Evolutionary conservation across 768 basidiomycete species (phyloP).

Genomic region (Leccinum longicurvipes): DNA sequence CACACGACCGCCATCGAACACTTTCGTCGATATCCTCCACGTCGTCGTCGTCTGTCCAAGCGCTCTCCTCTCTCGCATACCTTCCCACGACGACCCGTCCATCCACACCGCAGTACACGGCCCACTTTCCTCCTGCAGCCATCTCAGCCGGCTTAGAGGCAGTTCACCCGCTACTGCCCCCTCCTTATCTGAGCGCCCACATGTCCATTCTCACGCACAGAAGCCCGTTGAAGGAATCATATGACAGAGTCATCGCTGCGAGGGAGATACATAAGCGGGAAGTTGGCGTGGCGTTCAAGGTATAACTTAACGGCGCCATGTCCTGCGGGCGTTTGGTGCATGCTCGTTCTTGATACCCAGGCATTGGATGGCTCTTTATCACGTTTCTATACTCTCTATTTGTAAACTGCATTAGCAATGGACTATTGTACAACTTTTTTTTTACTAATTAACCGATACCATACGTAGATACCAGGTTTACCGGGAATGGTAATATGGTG

Average conservation of each 20-base stretch:
- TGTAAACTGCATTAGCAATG: conserved; percentile 20
- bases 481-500: conserved; percentile 4
- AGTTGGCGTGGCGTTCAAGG: neutral
- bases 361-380: conserved; percentile 10
- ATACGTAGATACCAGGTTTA: neutral
- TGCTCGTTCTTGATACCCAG: conserved; percentile 21
- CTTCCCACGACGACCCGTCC: conserved; percentile 42
- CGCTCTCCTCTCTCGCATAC: conserved; percentile 54
- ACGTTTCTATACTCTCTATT: conserved; percentile 25
- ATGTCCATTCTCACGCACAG: conserved; percentile 64
- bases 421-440: conserved; percentile 12
- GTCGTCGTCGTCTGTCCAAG: conserved; percentile 47
- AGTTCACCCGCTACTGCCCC: conserved; percentile 69
- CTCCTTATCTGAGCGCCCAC: conserved; percentile 68
- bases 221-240: conserved; percentile 66
- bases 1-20: conserved; percentile 49
- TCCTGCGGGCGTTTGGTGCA: neutral
- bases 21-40: conserved; percentile 53
- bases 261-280: conserved; percentile 39
- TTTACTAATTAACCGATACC: conserved; percentile 12
- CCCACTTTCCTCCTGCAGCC: conserved; percentile 64
- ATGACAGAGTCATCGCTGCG: conserved; percentile 61
- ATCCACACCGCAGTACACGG: conserved; percentile 43
- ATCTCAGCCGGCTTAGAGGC: conserved; percentile 52
- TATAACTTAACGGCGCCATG: neutral